Evolutionary conservation across 2,329 filamentous ascomycete species (phyloP).

Genomic region (Trichoderma brevicompactum): DNA sequence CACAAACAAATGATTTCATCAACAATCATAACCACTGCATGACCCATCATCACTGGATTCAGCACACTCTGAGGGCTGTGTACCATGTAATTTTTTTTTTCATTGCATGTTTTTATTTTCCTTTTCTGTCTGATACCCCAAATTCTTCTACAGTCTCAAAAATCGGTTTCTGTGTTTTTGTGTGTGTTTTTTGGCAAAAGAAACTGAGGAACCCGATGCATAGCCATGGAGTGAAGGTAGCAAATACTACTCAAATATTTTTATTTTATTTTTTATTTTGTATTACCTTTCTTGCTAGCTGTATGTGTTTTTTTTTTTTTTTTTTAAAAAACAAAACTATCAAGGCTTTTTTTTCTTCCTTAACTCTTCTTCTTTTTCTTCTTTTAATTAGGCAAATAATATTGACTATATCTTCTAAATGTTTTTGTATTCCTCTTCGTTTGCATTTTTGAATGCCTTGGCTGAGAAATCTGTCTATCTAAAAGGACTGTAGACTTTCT

Average conservation of each 20-base stretch:
- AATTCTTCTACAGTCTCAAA: slow-evolving; percentile 15
- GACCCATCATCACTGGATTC: neutral
- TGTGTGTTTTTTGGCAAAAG: neutral
- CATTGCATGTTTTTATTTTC: neutral
- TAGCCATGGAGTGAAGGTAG: slow-evolving; percentile 33
- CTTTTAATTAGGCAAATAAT: slow-evolving; percentile 1
- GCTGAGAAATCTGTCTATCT: slow-evolving; percentile 1
- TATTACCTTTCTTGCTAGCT: neutral
- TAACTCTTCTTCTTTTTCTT: neutral
- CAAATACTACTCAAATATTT: slow-evolving; percentile 19
- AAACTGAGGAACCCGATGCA: slow-evolving; percentile 30
- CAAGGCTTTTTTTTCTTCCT: neutral
- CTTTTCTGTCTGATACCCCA: slow-evolving; percentile 27
- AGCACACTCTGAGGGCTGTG: neutral
- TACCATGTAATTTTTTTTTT: neutral
- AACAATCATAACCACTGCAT: neutral
- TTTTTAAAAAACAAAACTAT: neutral
- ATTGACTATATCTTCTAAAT: slow-evolving; percentile 5
- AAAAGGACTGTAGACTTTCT: slow-evolving; percentile 1
- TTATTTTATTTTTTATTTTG: slow-evolving; percentile 28
- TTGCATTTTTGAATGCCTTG: neutral
- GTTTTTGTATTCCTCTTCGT: neutral
- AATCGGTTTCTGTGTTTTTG: slow-evolving; percentile 19
- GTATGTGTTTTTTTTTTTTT: neutral
- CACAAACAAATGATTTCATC: too few relatives aligned